These are phyloP conservation scores for Plenodomus lindquistii DNA, from an alignment of 2,329 filamentous ascomycete genomes.

Conservation along the genomic window DNA sequence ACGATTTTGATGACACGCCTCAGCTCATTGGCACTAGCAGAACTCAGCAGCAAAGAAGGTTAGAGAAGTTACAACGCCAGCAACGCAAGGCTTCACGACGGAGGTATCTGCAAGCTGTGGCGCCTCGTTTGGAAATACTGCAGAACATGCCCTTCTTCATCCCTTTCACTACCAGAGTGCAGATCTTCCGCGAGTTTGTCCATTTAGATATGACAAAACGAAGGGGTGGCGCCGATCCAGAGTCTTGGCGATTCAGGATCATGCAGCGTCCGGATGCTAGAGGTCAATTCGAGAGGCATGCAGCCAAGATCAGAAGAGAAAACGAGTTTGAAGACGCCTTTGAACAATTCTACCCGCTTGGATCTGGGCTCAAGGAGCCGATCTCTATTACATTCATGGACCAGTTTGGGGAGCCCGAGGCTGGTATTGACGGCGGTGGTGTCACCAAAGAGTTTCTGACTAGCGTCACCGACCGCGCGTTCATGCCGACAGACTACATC, in stretches of 20 bases:
- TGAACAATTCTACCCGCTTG: constrained; percentile 77
- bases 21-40: constrained; percentile 60
- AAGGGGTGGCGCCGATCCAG: constrained; percentile 71
- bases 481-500: constrained; percentile 59
- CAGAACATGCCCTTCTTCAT: constrained; percentile 98
- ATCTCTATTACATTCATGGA: constrained; percentile 98
- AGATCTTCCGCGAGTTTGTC: constrained; percentile 95
- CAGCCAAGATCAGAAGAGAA: constrained; percentile 78
- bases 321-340: constrained; percentile 85
- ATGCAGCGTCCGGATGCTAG: constrained; percentile 38
- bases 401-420: constrained; percentile 81
- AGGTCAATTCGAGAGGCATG: constrained; percentile 56
- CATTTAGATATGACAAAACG: constrained; percentile 75
- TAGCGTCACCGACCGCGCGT: constrained; percentile 83
- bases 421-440: constrained; percentile 94
- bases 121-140: constrained; percentile 84
- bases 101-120: constrained; percentile 75
- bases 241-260: constrained; percentile 70
- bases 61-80: constrained; percentile 66
- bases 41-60: constrained; percentile 63
- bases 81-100: constrained; percentile 70
- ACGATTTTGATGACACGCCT: constrained; percentile 42
- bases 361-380: constrained; percentile 85
- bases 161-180: constrained; percentile 86
- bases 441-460: constrained; percentile 97